Percentiles rank a stretch among this genome's conserved stretches.
Conservation (phyloP, 495 filamentous ascomycete species). For the Penicillium bovifimosum region DNA sequence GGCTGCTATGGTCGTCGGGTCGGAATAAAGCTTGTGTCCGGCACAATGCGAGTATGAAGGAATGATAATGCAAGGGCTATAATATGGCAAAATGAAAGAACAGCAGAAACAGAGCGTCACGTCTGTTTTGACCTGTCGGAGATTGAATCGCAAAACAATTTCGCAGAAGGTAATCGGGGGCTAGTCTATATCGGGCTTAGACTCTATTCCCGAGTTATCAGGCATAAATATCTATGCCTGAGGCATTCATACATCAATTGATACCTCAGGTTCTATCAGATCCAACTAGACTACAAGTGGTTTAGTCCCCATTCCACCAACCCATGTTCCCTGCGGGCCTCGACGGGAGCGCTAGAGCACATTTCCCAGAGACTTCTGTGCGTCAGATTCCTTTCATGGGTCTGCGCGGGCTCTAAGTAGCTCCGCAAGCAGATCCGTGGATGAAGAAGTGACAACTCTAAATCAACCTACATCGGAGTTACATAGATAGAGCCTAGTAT, state of each 20-base stretch:
- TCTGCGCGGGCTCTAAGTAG: neutral
- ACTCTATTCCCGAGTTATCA: constrained; percentile 3
- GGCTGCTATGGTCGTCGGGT: neutral
- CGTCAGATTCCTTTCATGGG: constrained; percentile 3
- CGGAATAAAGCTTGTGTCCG: neutral
- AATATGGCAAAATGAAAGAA: neutral
- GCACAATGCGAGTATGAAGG: neutral
- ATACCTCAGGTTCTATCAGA: neutral
- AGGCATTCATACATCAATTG: neutral
- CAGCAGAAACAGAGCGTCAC: neutral
- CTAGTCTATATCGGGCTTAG: constrained; percentile 11
- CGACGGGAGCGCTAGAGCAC: constrained; percentile 15
- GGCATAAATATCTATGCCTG: neutral
- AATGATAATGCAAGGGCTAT: neutral
- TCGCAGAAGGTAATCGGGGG: neutral
- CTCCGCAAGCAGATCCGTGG: constrained; percentile 1
- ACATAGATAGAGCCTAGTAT: neutral
- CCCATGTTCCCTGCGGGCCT: constrained; percentile 8
- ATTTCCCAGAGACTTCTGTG: constrained; percentile 3
- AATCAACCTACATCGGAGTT: neutral
- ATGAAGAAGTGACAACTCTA: neutral
- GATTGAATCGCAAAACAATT: constrained; percentile 7
- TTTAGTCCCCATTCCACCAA: constrained; percentile 11
- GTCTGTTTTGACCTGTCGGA: neutral
- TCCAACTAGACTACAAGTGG: constrained; percentile 16